Percentiles rank a stretch among this genome's conserved stretches.
These are phyloP conservation scores for Fusarium algeriense DNA, from an alignment of 2,329 filamentous ascomycete species.

Conservation along the genomic window DNA sequence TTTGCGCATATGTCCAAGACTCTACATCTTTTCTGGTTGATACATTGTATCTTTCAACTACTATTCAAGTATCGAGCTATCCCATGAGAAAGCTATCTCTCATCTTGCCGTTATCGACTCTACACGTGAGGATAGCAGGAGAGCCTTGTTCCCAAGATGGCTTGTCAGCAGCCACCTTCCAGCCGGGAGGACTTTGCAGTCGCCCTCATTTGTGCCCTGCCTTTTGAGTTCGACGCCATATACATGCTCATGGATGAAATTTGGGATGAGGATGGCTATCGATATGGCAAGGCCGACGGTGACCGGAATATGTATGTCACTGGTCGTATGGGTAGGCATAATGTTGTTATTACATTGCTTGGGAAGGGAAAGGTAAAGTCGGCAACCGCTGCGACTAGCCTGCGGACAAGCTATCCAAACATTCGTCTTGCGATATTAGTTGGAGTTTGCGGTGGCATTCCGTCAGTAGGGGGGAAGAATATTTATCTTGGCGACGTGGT, in stretches of 20 bases:
- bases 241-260: background rate
- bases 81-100: no score
- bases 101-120: no score
- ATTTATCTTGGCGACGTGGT: background rate
- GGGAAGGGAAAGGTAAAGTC: background rate
- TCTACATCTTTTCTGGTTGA: no score
- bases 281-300: background rate
- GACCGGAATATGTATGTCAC: background rate
- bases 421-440: background rate
- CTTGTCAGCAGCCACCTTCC: background rate
- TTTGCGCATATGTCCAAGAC: no score
- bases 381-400: background rate
- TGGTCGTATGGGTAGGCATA: background rate
- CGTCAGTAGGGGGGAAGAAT: rapidly evolving
- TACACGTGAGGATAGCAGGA: no score
- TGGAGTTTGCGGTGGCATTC: background rate
- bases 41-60: no score
- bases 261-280: background rate
- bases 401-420: background rate
- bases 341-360: background rate
- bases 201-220: background rate
- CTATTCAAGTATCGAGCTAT: no score
- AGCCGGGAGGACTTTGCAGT: background rate
- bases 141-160: no score
- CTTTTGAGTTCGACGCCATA: background rate